A percentile compares a stretch with the other conserved stretches of the same genome.
phyloP scores from a whole-genome alignment of 345 rosid species.

The Diplotaxis tenuifolia region DNA sequence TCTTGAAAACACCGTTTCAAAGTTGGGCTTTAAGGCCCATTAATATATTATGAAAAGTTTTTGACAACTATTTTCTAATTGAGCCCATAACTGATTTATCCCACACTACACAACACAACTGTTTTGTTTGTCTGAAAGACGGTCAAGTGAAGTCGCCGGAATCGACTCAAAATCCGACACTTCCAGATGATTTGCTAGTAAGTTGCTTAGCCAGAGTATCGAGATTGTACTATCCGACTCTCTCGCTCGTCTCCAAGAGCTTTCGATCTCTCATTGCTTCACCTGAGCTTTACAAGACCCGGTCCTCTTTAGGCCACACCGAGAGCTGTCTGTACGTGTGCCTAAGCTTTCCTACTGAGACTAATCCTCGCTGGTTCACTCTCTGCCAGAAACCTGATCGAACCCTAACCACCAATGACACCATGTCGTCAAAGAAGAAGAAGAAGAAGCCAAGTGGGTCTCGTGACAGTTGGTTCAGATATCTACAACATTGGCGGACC shows the following conservation, averaged over 20 bases:
- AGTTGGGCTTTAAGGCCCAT: neutral
- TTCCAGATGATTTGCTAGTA: conserved; percentile 61
- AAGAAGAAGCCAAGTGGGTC: neutral
- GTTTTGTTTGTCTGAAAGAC: neutral
- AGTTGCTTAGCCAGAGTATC: conserved; percentile 60
- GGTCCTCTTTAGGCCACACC: conserved; percentile 31
- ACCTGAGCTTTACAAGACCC: conserved; percentile 51
- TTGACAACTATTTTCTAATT: neutral
- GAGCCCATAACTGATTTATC: neutral
- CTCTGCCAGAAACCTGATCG: conserved; percentile 34
- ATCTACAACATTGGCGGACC: conserved; percentile 51
- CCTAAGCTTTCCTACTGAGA: conserved; percentile 41
- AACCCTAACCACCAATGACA: neutral
- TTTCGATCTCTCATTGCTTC: conserved; percentile 53
- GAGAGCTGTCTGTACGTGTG: conserved; percentile 57
- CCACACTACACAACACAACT: no score
- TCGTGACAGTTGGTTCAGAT: conserved; percentile 29
- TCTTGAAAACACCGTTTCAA: neutral
- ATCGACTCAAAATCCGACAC: conserved; percentile 1
- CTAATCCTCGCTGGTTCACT: conserved; percentile 43
- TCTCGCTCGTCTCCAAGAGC: conserved; percentile 56
- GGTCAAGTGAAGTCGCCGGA: neutral
- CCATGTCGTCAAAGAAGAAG: neutral
- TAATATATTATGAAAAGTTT: neutral
- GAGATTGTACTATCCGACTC: conserved; percentile 50